A percentile compares a stretch with the other conserved stretches of the same genome.
These are phyloP conservation scores for Rhizopogon vesiculosus DNA, from an alignment of 768 basidiomycete genomes.

Conservation along the genomic window DNA sequence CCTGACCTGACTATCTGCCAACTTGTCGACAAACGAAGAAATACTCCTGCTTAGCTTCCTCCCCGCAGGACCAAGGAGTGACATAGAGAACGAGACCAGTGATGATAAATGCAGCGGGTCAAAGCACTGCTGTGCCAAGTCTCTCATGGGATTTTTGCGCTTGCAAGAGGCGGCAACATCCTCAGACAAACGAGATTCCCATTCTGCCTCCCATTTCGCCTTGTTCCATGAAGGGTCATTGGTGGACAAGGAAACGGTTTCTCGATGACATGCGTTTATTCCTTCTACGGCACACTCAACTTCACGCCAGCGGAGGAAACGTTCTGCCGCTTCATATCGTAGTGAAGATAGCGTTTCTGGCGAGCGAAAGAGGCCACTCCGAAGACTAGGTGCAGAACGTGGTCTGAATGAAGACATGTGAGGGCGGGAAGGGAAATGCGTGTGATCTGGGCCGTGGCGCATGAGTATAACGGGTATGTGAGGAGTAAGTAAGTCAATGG, in stretches of 20 bases:
- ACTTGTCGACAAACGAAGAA: slow-evolving; percentile 17
- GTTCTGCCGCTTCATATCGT: slow-evolving; percentile 60
- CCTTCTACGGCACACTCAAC: slow-evolving; percentile 52
- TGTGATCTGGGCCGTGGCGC: slow-evolving; percentile 33
- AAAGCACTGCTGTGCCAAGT: slow-evolving; percentile 30
- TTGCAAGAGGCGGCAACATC: slow-evolving; percentile 50
- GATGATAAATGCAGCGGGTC: slow-evolving; percentile 70
- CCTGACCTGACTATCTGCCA: slow-evolving; percentile 25
- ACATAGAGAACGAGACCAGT: slow-evolving; percentile 54
- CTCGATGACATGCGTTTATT: slow-evolving; percentile 30
- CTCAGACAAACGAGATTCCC: slow-evolving; percentile 54
- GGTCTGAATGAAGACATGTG: slow-evolving; percentile 57
- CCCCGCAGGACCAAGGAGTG: slow-evolving; percentile 47
- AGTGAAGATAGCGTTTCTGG: slow-evolving; percentile 55
- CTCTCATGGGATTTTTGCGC: slow-evolving; percentile 32
- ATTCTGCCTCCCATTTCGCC: slow-evolving; percentile 62
- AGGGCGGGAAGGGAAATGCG: slow-evolving; percentile 23
- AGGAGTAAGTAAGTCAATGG: slow-evolving; percentile 45
- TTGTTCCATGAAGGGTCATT: slow-evolving; percentile 46
- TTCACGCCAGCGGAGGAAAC: slow-evolving; percentile 71
- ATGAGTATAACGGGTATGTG: slow-evolving; percentile 58
- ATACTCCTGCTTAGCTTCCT: slow-evolving; percentile 18
- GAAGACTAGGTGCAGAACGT: slow-evolving; percentile 43
- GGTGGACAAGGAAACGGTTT: slow-evolving; percentile 17
- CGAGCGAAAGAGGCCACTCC: slow-evolving; percentile 57